A percentile compares a stretch with the other conserved stretches of the same genome.
Conservation (phyloP, 345 rosid species). For the Salix udensis region DNA sequence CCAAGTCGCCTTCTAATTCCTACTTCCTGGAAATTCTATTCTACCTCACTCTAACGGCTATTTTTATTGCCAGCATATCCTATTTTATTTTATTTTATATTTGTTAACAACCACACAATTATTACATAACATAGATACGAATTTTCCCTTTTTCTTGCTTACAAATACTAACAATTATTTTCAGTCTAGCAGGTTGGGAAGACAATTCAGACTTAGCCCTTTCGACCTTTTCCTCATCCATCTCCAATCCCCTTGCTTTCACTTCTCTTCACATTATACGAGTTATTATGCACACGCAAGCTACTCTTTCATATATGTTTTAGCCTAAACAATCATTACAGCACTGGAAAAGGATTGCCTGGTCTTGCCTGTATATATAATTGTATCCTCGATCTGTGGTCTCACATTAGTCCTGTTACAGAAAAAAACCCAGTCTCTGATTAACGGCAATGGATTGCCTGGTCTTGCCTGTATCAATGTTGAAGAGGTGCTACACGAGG, state of each 20-base stretch:
- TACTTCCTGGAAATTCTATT: neutral
- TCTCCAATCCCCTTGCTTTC: slow-evolving; percentile 20
- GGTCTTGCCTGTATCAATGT: slow-evolving; percentile 47
- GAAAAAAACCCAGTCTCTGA: neutral
- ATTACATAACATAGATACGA: too few species aligned
- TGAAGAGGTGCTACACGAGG: slow-evolving; percentile 34
- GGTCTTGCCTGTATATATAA: too few species aligned
- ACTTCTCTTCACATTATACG: neutral
- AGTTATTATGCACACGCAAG: neutral
- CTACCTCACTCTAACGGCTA: slow-evolving; percentile 6
- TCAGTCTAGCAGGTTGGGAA: slow-evolving; percentile 34
- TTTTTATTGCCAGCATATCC: neutral
- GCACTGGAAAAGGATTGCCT: too few species aligned
- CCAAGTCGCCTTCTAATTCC: neutral
- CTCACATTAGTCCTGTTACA: neutral
- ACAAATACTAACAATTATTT: neutral
- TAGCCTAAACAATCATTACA: neutral
- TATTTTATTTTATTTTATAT: neutral
- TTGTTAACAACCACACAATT: neutral
- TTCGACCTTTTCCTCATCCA: slow-evolving; percentile 6
- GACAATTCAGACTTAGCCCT: slow-evolving; percentile 32
- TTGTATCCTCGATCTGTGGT: neutral
- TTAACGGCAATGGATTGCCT: slow-evolving; percentile 46
- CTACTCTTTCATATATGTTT: neutral
- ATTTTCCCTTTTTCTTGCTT: too few species aligned